Evolutionary conservation across 2,329 filamentous ascomycete genomes (phyloP), one percentile per base, ranked within the genome.

Genomic region (Ramichloridium luteum): DNA sequence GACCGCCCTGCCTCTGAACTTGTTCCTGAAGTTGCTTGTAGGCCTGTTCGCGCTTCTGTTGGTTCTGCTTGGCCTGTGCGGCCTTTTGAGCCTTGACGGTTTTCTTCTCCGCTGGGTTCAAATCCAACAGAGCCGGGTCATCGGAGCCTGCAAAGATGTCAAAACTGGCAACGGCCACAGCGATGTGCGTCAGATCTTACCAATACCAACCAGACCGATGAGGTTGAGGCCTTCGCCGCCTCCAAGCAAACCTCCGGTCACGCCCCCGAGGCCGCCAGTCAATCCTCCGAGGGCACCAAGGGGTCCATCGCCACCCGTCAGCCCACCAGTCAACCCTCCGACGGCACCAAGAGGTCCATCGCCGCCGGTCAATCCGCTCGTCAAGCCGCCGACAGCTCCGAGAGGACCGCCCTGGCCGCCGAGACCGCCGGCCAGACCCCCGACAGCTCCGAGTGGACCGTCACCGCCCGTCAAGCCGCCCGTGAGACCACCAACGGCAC

Each of bases 221-320:
- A 27, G 26, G 13, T 27, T 27, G 9, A 27, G 26, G 13, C 26
- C 26, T 27, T 27, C 11, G 13, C 26, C 13, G 13, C 26, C 26
- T 6, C 26, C 26, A 13, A 27, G 26, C 8, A 27, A 13, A 6
- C 26, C 26, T n/a, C 26, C 26, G 8, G 26, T 27, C 11, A 27
- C 8, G 26, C 26, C 26, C 8, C 8, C 9, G 8, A 27, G 11
- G 13, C 26, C 26, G 26, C 26, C 26, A 13, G 26, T 27, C 11
- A 27, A 14, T 8, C 26, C 26, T 8, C 11, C 11, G 26, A 27
- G 11, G 11, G 26, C 26, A 8, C 26, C 26, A 6, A 27, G 26
- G 9, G 26, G 26, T 8, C 26, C 26, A 8, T 13, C 26, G 9
- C 9, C 11, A 13, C 26, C 26, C 6, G 11, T 14, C 11, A 27